These are phyloP conservation scores for Trichoderma sp. DNA, from an alignment of 2,329 filamentous ascomycete genomes.

Conservation along the genomic window DNA sequence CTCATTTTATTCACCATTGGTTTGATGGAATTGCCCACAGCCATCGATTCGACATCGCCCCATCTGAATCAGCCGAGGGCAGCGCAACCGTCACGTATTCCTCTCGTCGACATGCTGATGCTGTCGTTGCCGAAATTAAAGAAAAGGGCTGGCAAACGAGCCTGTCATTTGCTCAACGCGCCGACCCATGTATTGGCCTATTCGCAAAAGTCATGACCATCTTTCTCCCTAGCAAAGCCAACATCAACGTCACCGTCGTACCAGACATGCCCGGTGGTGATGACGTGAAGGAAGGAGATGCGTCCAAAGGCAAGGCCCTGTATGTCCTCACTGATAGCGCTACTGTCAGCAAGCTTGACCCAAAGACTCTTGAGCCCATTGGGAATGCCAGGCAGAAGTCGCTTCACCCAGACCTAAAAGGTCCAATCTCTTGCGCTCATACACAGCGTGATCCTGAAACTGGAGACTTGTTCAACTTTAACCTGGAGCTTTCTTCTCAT, in stretches of 20 bases:
- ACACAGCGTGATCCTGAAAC: constrained; percentile 67
- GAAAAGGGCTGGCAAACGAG: constrained; percentile 54
- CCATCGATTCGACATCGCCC: constrained; percentile 68
- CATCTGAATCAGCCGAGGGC: constrained; percentile 31
- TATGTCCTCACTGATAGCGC: constrained; percentile 42
- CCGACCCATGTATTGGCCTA: constrained; percentile 70
- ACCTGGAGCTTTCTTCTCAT: constrained; percentile 59
- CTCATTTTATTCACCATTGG: constrained; percentile 68
- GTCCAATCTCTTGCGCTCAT: constrained; percentile 67
- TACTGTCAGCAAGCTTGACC: constrained; percentile 63
- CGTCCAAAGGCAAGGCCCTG: constrained; percentile 18
- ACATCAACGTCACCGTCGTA: constrained; percentile 65
- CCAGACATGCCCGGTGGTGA: constrained; percentile 56
- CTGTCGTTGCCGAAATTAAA: constrained; percentile 58
- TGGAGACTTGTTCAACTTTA: constrained; percentile 79
- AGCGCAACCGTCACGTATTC: constrained; percentile 59
- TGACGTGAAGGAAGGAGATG: constrained; percentile 28
- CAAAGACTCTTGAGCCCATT: constrained; percentile 69
- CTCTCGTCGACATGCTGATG: constrained; percentile 66
- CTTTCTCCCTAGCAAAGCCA: constrained; percentile 43
- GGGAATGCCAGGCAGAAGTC: constrained; percentile 56
- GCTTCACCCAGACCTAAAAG: constrained; percentile 67
- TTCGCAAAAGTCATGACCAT: constrained; percentile 69
- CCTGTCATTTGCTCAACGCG: constrained; percentile 67
- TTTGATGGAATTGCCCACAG: constrained; percentile 74